A percentile compares a stretch with the other conserved stretches of the same genome.
These are phyloP conservation scores for Botrytis aclada DNA, from an alignment of 2,329 filamentous ascomycete species.

Conservation along the genomic window DNA sequence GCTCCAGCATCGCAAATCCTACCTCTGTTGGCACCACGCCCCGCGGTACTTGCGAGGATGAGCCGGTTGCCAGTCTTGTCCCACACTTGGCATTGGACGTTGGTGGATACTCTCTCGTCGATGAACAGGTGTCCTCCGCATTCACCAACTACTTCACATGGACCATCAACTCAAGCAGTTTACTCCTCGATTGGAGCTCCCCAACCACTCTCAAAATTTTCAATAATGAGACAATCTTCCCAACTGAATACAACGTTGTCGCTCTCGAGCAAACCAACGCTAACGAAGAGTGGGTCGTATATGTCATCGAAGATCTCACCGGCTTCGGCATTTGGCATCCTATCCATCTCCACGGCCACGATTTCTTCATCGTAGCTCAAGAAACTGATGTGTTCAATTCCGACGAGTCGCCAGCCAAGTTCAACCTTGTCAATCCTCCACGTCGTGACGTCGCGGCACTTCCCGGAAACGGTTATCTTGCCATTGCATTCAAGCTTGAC, in stretches of 20 bases:
- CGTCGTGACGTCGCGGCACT: constrained; percentile 53
- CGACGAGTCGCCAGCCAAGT: neutral
- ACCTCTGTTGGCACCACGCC: constrained; percentile 30
- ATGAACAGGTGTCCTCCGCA: constrained; percentile 24
- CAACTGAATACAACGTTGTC: constrained; percentile 34
- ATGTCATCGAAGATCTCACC: constrained; percentile 33
- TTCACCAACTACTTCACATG: constrained; percentile 43
- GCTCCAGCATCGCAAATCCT: constrained; percentile 37
- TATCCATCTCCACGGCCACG: constrained; percentile 51
- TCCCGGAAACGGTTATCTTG: constrained; percentile 35
- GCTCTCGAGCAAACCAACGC: constrained; percentile 10
- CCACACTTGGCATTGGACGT: constrained; percentile 34
- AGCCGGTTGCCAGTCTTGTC: constrained; percentile 31
- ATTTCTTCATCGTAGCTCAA: constrained; percentile 48
- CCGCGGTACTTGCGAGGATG: constrained; percentile 34
- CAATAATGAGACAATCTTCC: constrained; percentile 34
- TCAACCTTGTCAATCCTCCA: constrained; percentile 45
- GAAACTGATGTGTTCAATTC: constrained; percentile 38
- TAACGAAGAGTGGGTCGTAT: constrained; percentile 28
- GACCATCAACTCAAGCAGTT: constrained; percentile 47
- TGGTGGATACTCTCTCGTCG: constrained; percentile 20
- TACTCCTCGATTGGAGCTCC: constrained; percentile 47
- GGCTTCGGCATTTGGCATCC: constrained; percentile 33
- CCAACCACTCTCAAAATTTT: constrained; percentile 44
- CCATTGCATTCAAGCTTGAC: constrained; percentile 37